A percentile compares a stretch with the other conserved stretches of the same genome.
Evolutionary conservation across 2,329 filamentous ascomycete species (phyloP).

Genomic region (Paraphoma sp.): DNA sequence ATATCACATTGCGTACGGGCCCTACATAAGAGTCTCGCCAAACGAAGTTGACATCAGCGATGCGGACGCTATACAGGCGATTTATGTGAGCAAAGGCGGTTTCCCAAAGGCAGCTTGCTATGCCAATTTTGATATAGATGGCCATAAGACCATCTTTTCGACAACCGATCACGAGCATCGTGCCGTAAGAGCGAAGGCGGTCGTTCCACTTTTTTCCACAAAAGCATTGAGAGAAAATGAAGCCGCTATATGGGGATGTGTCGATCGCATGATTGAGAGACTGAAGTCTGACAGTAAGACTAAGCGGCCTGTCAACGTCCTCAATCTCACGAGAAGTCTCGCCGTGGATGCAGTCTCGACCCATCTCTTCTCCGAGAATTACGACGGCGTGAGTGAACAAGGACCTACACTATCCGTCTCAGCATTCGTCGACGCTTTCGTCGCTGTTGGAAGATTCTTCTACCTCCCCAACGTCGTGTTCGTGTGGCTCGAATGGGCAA

Average conservation of each 20-base stretch:
- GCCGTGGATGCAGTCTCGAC: constrained; percentile 62
- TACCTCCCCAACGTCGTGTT: constrained; percentile 57
- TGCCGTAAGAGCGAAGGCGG: constrained; percentile 57
- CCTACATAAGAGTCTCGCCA: constrained; percentile 33
- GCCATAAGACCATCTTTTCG: constrained; percentile 62
- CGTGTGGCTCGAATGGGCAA: constrained; percentile 46
- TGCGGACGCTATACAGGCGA: constrained; percentile 52
- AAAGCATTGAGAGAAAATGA: constrained; percentile 51
- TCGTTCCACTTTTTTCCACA: constrained; percentile 58
- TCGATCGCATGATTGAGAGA: constrained; percentile 52
- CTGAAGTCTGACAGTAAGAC: constrained; percentile 42
- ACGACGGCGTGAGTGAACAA: constrained; percentile 55
- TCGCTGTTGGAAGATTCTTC: constrained; percentile 62
- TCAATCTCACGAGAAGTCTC: constrained; percentile 58
- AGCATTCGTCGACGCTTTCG: constrained; percentile 62
- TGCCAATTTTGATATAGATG: constrained; percentile 64
- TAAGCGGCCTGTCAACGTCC: constrained; percentile 53
- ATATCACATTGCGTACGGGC: constrained; percentile 30
- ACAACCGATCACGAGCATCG: constrained; percentile 51
- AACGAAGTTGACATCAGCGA: constrained; percentile 38
- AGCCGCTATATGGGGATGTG: constrained; percentile 50
- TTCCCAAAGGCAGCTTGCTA: constrained; percentile 62
- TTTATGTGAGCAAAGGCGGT: constrained; percentile 61
- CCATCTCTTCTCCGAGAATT: constrained; percentile 61
- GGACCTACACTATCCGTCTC: constrained; percentile 46